These are phyloP conservation scores for Sclerotinia subarctica DNA, from an alignment of 2,329 filamentous ascomycete genomes.

Conservation along the genomic window DNA sequence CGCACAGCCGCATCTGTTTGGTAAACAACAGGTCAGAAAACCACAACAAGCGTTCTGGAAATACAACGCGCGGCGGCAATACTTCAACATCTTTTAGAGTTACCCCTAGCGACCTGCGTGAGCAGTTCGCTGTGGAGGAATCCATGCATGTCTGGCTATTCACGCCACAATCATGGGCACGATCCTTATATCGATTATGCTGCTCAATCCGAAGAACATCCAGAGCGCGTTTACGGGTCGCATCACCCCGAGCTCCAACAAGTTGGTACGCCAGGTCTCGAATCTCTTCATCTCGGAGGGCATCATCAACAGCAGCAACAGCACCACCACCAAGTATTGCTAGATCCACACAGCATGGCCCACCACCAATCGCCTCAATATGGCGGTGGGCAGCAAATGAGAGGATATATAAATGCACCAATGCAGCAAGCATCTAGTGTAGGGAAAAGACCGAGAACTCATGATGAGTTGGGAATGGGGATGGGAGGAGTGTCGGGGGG, in stretches of 20 bases:
- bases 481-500: slow-evolving; percentile 48
- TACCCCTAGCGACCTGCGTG: slow-evolving; percentile 67
- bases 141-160: slow-evolving; percentile 63
- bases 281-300: slow-evolving; percentile 39
- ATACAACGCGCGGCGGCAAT: slow-evolving; percentile 36
- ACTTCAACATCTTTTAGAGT: slow-evolving; percentile 41
- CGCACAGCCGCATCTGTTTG: slow-evolving; percentile 32
- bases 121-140: slow-evolving; percentile 74
- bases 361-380: slow-evolving; percentile 46
- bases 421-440: slow-evolving; percentile 37
- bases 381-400: slow-evolving; percentile 50
- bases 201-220: slow-evolving; percentile 62
- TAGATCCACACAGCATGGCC: slow-evolving; percentile 55
- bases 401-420: slow-evolving; percentile 44
- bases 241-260: slow-evolving; percentile 39
- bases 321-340: slow-evolving; percentile 51
- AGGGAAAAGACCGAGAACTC: slow-evolving; percentile 49
- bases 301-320: slow-evolving; percentile 48
- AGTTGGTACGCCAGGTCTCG: slow-evolving; percentile 36
- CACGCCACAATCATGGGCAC: slow-evolving; percentile 52
- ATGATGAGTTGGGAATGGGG: slow-evolving; percentile 52
- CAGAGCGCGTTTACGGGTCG: slow-evolving; percentile 61
- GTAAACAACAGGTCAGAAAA: slow-evolving; percentile 35
- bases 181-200: slow-evolving; percentile 71
- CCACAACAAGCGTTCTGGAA: slow-evolving; percentile 33